Conservation (phyloP, 2,329 filamentous ascomycete species). For the Trichoderma sp. region DNA sequence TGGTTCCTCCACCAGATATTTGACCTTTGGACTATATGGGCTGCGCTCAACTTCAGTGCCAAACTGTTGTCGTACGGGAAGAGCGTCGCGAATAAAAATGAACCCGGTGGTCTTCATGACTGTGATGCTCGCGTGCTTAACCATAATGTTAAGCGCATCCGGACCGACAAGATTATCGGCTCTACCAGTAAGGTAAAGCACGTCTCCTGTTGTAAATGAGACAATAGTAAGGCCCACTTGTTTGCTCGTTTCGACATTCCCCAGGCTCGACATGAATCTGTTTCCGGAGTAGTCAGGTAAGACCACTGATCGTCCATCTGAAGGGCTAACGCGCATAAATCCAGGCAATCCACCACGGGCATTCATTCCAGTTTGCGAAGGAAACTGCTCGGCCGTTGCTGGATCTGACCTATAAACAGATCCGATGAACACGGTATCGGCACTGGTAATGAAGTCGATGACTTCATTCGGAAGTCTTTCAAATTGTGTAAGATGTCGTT, state of each 20-base stretch:
- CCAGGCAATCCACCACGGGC: slow-evolving; percentile 12
- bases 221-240: slow-evolving; percentile 8
- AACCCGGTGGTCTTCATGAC: slow-evolving; percentile 14
- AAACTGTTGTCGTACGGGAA: slow-evolving; percentile 12
- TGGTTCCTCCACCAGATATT: slow-evolving; percentile 13
- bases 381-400: background rate
- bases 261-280: slow-evolving; percentile 18
- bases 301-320: slow-evolving; percentile 5
- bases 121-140: slow-evolving; percentile 14
- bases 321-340: slow-evolving; percentile 16
- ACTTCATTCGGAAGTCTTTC: slow-evolving; percentile 13
- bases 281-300: slow-evolving; percentile 19
- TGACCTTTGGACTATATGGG: slow-evolving; percentile 17
- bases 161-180: slow-evolving; percentile 11
- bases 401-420: slow-evolving; percentile 3
- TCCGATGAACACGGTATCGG: slow-evolving; percentile 16
- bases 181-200: slow-evolving; percentile 12
- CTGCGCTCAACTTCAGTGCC: slow-evolving; percentile 17
- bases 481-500: background rate
- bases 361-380: slow-evolving; percentile 14
- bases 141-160: background rate
- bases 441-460: slow-evolving; percentile 14
- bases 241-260: slow-evolving; percentile 11
- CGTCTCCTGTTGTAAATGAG: slow-evolving; percentile 16
- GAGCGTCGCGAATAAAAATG: slow-evolving; percentile 11